These are phyloP conservation scores for Fusarium kyushuense DNA, from an alignment of 2,329 filamentous ascomycete species.

Conservation along the genomic window DNA sequence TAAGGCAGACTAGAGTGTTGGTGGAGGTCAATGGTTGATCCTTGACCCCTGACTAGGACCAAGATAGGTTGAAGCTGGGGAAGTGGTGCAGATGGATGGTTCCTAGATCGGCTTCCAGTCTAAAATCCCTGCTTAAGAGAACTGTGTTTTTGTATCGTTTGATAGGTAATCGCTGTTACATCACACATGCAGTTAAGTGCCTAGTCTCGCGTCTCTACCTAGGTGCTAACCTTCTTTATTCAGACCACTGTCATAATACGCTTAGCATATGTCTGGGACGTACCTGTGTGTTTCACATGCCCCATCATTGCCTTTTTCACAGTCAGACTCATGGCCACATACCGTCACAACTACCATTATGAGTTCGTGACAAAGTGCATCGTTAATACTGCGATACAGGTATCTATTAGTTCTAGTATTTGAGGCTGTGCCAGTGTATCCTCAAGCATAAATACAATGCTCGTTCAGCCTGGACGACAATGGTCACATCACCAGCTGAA, in stretches of 20 bases:
- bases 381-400: background rate
- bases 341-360: background rate
- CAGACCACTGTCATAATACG: background rate
- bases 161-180: background rate
- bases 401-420: background rate
- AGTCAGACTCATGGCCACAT: background rate
- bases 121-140: background rate
- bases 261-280: background rate
- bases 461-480: background rate
- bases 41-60: slow-evolving; percentile 26
- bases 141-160: background rate
- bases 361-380: background rate
- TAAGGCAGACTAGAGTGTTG: background rate
- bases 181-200: background rate
- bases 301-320: background rate
- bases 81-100: slow-evolving; percentile 1
- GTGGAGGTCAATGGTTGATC: slow-evolving; percentile 1
- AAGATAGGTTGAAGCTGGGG: slow-evolving; percentile 19
- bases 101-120: background rate
- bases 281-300: background rate
- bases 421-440: background rate
- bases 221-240: background rate
- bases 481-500: background rate
- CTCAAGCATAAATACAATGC: slow-evolving; percentile 14
- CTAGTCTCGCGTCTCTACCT: background rate